Evolutionary conservation across 805 yeast species (phyloP).

Genomic region (Zygosaccharomyces gambellarensis): DNA sequence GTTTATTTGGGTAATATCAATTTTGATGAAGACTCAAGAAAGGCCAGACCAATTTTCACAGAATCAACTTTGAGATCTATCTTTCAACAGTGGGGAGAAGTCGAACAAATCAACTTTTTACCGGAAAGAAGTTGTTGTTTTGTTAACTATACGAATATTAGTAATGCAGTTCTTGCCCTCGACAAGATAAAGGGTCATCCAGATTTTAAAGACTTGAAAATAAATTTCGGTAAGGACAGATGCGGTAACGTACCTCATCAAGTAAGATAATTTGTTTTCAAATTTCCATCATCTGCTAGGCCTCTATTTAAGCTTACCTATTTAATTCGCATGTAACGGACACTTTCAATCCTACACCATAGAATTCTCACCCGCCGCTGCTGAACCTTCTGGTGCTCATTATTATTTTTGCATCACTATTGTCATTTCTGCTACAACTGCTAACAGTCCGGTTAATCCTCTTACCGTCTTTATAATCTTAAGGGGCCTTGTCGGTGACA

Average conservation of each 20-base stretch:
- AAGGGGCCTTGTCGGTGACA: neutral
- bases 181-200: conserved; percentile 79
- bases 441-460: neutral
- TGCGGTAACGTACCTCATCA: conserved; percentile 93
- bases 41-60: conserved; percentile 37
- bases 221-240: conserved; percentile 90
- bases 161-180: conserved; percentile 86
- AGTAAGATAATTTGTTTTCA: conserved; percentile 16
- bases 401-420: neutral
- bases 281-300: neutral
- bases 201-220: conserved; percentile 65
- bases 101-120: conserved; percentile 88
- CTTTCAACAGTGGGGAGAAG: conserved; percentile 82
- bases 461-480: neutral
- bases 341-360: too few relatives aligned
- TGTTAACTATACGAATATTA: conserved; percentile 85
- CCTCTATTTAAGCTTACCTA: too few relatives aligned
- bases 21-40: conserved; percentile 24
- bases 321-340: too few relatives aligned
- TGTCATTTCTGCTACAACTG: neutral
- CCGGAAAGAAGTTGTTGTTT: conserved; percentile 85
- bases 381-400: neutral
- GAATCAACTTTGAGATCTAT: conserved; percentile 62
- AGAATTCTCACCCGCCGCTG: too few relatives aligned
- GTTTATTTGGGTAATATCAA: conserved; percentile 79